phyloP scores from a whole-genome alignment of 257 asterid genomes.

The Solanum paucissectum region DNA sequence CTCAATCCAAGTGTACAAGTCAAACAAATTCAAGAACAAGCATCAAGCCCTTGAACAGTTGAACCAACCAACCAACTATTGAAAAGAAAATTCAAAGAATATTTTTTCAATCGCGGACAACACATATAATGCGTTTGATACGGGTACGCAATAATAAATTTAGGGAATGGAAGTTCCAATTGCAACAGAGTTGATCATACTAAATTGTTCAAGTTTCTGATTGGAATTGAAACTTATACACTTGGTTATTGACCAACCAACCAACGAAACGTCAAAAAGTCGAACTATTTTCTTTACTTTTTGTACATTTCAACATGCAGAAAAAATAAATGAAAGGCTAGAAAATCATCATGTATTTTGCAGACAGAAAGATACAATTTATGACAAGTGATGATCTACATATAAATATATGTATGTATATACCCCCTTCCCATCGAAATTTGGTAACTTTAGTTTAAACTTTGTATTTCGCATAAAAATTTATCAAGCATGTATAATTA shows the following conservation, averaged over 20 bases:
- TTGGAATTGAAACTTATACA: background rate
- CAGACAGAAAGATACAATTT: background rate
- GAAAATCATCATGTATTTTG: slow-evolving; percentile 1
- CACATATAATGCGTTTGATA: background rate
- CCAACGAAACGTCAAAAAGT: slow-evolving; percentile 6
- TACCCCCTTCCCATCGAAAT: background rate
- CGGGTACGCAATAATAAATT: background rate
- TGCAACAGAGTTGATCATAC: background rate
- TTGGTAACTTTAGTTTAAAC: background rate
- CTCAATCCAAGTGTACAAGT: background rate
- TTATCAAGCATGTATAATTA: background rate
- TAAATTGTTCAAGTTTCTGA: background rate
- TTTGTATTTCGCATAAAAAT: background rate
- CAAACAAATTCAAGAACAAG: background rate
- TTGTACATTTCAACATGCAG: background rate
- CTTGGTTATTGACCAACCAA: slow-evolving; percentile 5
- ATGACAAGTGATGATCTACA: slow-evolving; percentile 15
- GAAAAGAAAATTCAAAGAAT: background rate
- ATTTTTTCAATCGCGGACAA: background rate
- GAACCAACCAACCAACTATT: background rate
- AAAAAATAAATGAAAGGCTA: background rate
- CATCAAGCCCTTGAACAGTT: background rate
- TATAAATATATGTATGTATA: background rate
- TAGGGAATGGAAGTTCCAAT: slow-evolving; percentile 5
- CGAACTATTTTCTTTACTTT: slow-evolving; percentile 1